phyloP scores from a whole-genome alignment of 371 early-diverging fungal species.

The Lichtheimia ramosa region DNA sequence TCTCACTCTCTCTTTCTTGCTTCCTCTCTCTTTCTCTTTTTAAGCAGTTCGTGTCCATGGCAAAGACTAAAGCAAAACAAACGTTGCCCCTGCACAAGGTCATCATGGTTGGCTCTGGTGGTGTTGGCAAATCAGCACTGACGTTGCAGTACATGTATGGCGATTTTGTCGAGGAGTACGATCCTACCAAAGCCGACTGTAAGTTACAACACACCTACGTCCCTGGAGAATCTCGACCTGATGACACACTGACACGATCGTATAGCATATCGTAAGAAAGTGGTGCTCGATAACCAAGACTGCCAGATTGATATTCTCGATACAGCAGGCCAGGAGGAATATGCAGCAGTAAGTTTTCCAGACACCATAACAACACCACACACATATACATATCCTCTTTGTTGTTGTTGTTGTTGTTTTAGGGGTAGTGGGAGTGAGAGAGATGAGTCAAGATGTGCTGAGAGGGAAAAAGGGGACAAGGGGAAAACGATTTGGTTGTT shows the following conservation, averaged over 20 bases:
- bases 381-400: too few relatives aligned
- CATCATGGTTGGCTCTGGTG: conserved; percentile 93
- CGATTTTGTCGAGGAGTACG: conserved; percentile 94
- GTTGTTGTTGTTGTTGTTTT: too few relatives aligned
- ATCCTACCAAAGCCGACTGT: conserved; percentile 94
- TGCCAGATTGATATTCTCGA: conserved; percentile 91
- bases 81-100: conserved; percentile 81
- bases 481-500: too few relatives aligned
- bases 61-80: conserved; percentile 57
- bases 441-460: too few relatives aligned
- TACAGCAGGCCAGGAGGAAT: conserved; percentile 94
- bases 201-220: conserved; percentile 14
- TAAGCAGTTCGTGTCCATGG: conserved; percentile 13
- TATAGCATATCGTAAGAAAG: conserved; percentile 70
- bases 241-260: not conserved
- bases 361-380: too few relatives aligned
- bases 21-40: not conserved
- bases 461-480: too few relatives aligned
- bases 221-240: not conserved
- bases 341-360: conserved; percentile 61
- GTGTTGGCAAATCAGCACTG: conserved; percentile 93
- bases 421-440: too few relatives aligned
- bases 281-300: conserved; percentile 67
- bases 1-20: not conserved
- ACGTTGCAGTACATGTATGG: conserved; percentile 92